Evolutionary conservation across 306 rosid genomes (phyloP).

Genomic region (Vicia sativa): DNA sequence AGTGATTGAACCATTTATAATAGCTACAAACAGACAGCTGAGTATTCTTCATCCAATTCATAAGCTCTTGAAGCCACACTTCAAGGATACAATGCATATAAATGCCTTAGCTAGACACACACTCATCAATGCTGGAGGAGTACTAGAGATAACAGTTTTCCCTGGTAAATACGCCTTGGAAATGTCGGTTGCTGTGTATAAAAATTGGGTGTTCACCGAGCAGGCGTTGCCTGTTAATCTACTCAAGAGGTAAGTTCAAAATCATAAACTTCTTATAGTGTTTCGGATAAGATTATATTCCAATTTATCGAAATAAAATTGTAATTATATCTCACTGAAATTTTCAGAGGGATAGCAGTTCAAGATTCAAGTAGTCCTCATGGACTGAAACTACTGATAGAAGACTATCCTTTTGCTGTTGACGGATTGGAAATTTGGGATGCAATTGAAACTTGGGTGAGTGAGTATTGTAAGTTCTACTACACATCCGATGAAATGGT

Average conservation of each 20-base stretch:
- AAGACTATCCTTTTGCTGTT: constrained; percentile 86
- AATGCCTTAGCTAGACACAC: constrained; percentile 88
- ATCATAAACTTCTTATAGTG: not conserved
- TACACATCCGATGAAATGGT: constrained; percentile 59
- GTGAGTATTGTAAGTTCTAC: constrained; percentile 68
- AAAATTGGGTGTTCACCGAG: constrained; percentile 78
- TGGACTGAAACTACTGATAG: constrained; percentile 73
- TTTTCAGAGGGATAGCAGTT: constrained; percentile 76
- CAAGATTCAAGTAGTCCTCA: constrained; percentile 56
- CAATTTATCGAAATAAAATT: constrained; percentile 12
- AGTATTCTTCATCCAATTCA: constrained; percentile 83
- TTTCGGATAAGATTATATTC: not conserved
- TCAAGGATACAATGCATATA: constrained; percentile 85
- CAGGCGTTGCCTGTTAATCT: constrained; percentile 85
- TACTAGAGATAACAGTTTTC: constrained; percentile 90
- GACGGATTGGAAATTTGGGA: constrained; percentile 92
- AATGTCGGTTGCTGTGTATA: constrained; percentile 71
- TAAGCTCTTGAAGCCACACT: constrained; percentile 87
- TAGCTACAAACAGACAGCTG: constrained; percentile 79
- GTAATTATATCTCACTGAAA: constrained; percentile 26
- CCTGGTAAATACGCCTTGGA: constrained; percentile 82
- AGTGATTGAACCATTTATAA: constrained; percentile 88
- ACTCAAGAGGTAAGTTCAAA: constrained; percentile 63
- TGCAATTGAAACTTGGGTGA: constrained; percentile 80
- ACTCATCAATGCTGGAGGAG: constrained; percentile 87